Percentiles rank a stretch among this genome's conserved stretches.
Conservation (phyloP, 805 yeast species). For the Saccharomyces jurei region DNA sequence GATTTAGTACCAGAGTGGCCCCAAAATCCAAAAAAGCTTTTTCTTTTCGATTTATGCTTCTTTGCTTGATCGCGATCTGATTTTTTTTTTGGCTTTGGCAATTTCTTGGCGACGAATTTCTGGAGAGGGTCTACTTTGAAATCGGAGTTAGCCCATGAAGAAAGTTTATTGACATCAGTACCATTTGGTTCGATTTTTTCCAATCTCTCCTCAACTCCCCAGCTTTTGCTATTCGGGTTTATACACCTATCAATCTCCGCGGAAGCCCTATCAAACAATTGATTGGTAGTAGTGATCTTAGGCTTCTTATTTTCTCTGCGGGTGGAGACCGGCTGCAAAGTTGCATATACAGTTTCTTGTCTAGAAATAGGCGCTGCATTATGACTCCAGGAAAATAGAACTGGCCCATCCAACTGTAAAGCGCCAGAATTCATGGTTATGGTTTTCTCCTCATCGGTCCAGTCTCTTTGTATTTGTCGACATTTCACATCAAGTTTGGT, state of each 20-base stretch:
- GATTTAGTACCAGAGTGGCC: slow-evolving; percentile 4
- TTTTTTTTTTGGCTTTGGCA: slow-evolving; percentile 20
- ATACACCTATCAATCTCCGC: neutral
- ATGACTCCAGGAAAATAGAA: slow-evolving; percentile 27
- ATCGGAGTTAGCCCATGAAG: slow-evolving; percentile 8
- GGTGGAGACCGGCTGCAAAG: neutral
- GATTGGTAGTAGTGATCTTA: neutral
- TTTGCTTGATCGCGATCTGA: slow-evolving; percentile 6
- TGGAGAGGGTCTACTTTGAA: slow-evolving; percentile 28
- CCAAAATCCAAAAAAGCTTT: slow-evolving; percentile 24
- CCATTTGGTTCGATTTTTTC: neutral
- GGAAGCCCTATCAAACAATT: neutral
- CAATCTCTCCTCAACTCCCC: neutral
- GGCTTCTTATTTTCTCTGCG: neutral
- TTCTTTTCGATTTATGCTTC: slow-evolving; percentile 13
- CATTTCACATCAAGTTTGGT: neutral
- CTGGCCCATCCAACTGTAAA: slow-evolving; percentile 19
- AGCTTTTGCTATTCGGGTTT: neutral
- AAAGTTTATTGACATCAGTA: neutral
- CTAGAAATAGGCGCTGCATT: slow-evolving; percentile 3
- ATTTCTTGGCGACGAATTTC: slow-evolving; percentile 20
- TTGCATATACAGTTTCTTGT: neutral
- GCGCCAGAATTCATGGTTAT: slow-evolving; percentile 5
- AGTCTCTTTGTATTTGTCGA: slow-evolving; percentile 1
- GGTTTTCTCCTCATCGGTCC: slow-evolving; percentile 1